Percentiles rank a stretch among this genome's conserved stretches.
Evolutionary conservation across 2,329 filamentous ascomycete genomes (phyloP).

Genomic region (Didymellaceae sp.): DNA sequence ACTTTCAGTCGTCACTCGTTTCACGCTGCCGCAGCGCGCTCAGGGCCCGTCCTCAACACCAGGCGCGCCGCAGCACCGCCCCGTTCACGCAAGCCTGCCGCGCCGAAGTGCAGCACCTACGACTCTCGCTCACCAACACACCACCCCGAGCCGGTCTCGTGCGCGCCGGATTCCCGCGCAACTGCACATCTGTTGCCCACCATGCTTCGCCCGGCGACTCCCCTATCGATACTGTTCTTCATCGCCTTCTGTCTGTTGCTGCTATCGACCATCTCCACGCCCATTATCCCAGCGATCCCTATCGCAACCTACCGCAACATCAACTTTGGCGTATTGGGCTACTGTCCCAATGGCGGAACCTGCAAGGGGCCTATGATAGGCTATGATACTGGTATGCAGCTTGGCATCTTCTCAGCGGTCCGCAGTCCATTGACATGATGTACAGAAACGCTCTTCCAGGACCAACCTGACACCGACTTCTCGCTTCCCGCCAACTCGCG

Average conservation of each 20-base stretch:
- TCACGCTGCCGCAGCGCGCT: conserved; percentile 32
- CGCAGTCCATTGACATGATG: conserved; percentile 21
- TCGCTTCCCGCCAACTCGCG: conserved; percentile 69
- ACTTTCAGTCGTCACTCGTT: conserved; percentile 41
- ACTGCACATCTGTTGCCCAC: conserved; percentile 49
- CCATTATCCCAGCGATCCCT: conserved; percentile 84
- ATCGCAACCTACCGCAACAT: conserved; percentile 78
- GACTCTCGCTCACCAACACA: conserved; percentile 24
- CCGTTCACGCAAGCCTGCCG: conserved; percentile 11
- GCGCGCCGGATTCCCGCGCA: conserved; percentile 36
- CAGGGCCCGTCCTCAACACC: conserved; percentile 32
- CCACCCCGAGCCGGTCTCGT: conserved; percentile 36
- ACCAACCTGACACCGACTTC: conserved; percentile 59
- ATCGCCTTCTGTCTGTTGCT: conserved; percentile 84
- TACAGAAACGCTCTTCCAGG: conserved; percentile 57
- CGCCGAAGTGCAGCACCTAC: conserved; percentile 15
- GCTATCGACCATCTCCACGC: conserved; percentile 87
- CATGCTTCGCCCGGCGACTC: conserved; percentile 92
- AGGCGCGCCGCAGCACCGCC: conserved; percentile 18
- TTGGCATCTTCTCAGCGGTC: conserved; percentile 4
- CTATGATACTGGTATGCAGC: conserved; percentile 77
- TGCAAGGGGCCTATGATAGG: conserved; percentile 82
- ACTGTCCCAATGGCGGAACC: conserved; percentile 65
- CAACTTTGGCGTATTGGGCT: conserved; percentile 92
- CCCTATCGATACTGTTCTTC: conserved; percentile 83